Conservation (phyloP, 805 yeast species). For the Yamadazyma scolyti region DNA sequence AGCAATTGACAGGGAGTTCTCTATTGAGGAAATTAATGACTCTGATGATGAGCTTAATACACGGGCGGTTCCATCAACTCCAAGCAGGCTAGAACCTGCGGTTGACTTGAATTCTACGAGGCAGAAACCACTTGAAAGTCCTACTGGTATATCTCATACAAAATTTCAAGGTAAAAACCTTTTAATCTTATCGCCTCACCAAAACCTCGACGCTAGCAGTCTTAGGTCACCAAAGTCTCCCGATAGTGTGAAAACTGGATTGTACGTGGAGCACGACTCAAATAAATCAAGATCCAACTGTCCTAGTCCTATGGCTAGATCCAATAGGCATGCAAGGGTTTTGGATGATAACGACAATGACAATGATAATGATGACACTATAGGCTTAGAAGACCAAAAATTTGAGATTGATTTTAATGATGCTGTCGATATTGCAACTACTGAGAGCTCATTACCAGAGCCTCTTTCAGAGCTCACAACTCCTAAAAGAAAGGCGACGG, state of each 20-base stretch:
- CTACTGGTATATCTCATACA: constrained; percentile 14
- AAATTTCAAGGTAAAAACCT: constrained; percentile 26
- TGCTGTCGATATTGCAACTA: constrained; percentile 2
- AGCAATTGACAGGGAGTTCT: constrained; percentile 20
- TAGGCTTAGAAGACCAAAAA: background rate
- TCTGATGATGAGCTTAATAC: constrained; percentile 33
- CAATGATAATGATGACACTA: constrained; percentile 7
- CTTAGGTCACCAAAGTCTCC: constrained; percentile 12
- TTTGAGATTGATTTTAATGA: background rate
- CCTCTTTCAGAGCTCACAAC: constrained; percentile 8
- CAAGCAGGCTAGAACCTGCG: constrained; percentile 14
- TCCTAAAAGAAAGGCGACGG: constrained; percentile 13
- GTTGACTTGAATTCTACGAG: constrained; percentile 8
- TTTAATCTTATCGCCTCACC: constrained; percentile 37
- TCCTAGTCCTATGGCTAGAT: constrained; percentile 40
- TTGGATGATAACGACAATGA: constrained; percentile 30
- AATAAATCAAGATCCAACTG: constrained; percentile 20
- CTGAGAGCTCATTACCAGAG: constrained; percentile 6
- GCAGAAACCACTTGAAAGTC: constrained; percentile 6
- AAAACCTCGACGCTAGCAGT: constrained; percentile 19
- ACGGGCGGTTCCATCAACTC: constrained; percentile 2
- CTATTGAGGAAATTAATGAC: constrained; percentile 40
- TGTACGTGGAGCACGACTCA: constrained; percentile 5
- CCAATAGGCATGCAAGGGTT: constrained; percentile 43
- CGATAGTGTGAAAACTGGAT: constrained; percentile 5